Evolutionary conservation across 2,329 filamentous ascomycete genomes (phyloP).

Genomic region (Beauveria sp.): DNA sequence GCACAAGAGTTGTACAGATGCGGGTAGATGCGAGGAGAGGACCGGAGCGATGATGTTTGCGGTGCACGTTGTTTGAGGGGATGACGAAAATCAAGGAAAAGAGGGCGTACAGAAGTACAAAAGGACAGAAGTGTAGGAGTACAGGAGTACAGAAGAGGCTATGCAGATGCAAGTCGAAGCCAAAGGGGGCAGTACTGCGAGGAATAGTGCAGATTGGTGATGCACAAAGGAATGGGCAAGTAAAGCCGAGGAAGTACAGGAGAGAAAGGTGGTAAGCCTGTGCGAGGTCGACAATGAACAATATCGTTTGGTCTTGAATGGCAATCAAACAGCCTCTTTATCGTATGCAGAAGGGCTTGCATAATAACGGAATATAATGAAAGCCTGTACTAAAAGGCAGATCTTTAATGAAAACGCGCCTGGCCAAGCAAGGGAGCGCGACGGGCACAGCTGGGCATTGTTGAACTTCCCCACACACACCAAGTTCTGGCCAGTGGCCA

Average conservation of each 20-base stretch:
- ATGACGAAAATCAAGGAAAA: not conserved
- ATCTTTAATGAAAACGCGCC: not conserved
- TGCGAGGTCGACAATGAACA: not conserved
- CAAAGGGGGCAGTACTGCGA: not conserved
- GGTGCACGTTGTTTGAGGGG: too few relatives aligned
- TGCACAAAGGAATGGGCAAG: not conserved
- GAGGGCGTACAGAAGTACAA: too few relatives aligned
- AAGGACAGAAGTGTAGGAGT: not conserved
- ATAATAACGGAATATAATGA: not conserved
- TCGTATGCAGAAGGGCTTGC: not conserved
- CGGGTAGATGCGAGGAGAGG: not conserved
- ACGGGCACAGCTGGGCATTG: not conserved
- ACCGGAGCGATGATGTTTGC: not conserved
- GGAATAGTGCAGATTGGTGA: not conserved
- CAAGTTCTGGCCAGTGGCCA: not conserved
- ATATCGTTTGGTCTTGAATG: not conserved
- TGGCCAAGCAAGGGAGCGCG: not conserved
- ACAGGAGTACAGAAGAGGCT: too few relatives aligned
- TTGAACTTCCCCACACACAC: not conserved
- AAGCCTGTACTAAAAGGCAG: not conserved
- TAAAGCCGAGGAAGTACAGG: not conserved
- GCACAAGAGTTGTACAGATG: not conserved
- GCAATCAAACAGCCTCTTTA: not conserved
- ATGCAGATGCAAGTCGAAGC: not conserved
- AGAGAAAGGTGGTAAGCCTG: not conserved